A percentile compares a stretch with the other conserved stretches of the same genome.
phyloP scores from a whole-genome alignment of 31 red algal genomes.

The Porphyra umbilicalis region DNA sequence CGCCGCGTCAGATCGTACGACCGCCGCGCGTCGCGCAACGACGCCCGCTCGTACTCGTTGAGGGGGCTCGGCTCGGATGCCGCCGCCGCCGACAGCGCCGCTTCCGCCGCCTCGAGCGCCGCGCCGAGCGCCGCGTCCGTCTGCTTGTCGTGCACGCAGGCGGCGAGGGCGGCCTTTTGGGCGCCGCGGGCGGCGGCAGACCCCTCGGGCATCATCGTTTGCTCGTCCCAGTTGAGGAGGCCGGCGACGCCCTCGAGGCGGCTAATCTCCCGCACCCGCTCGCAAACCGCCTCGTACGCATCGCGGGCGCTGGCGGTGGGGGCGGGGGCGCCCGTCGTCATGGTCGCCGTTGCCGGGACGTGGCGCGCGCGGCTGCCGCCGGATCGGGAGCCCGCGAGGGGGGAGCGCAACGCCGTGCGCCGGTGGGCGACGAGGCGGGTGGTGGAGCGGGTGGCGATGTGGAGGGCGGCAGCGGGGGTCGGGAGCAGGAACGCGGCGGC shows the following conservation, averaged over 20 bases:
- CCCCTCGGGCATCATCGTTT: slow-evolving; percentile 65
- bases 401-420: too few species aligned
- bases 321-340: neutral
- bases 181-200: slow-evolving; percentile 21
- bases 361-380: too few species aligned
- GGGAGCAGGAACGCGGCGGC: too few species aligned
- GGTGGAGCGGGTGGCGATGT: too few species aligned
- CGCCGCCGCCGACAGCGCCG: neutral
- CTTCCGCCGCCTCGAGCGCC: slow-evolving; percentile 20
- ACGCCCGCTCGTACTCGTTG: slow-evolving; percentile 15
- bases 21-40: slow-evolving; percentile 30
- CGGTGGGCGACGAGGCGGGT: too few species aligned
- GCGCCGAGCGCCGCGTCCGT: slow-evolving; percentile 17
- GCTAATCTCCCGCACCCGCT: slow-evolving; percentile 20
- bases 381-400: too few species aligned
- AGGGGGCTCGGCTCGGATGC: neutral
- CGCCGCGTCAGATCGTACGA: slow-evolving; percentile 20
- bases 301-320: neutral
- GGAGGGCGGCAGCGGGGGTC: too few species aligned
- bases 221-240: slow-evolving; percentile 57
- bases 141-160: slow-evolving; percentile 50
- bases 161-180: slow-evolving; percentile 54
- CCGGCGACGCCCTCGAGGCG: slow-evolving; percentile 20
- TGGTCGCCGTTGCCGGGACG: too few species aligned
- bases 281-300: neutral